Conservation (phyloP, 2,329 filamentous ascomycete species). For the Aureobasidium lini region DNA sequence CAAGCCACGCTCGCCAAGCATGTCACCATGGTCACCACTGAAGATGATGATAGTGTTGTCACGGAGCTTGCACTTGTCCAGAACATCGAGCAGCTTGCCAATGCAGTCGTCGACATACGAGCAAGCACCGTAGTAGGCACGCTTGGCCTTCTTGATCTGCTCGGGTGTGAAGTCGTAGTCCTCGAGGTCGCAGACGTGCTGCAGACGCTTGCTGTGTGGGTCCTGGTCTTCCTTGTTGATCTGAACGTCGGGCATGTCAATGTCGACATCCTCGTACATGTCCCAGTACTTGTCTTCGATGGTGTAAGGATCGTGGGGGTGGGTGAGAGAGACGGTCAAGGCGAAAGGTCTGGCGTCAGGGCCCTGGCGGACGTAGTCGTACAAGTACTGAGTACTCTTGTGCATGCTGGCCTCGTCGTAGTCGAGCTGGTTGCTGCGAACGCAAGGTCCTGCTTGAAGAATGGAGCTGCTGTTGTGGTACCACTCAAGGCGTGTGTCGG, state of each 20-base stretch:
- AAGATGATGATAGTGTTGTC: conserved; percentile 89
- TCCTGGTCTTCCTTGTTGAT: conserved; percentile 79
- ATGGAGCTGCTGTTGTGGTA: conserved; percentile 96
- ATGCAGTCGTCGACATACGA: conserved; percentile 93
- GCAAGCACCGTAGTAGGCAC: conserved; percentile 88
- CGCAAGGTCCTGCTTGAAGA: conserved; percentile 78
- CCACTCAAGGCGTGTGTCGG: conserved; percentile 78
- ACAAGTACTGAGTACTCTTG: conserved; percentile 80
- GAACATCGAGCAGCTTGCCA: conserved; percentile 67
- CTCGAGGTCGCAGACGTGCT: conserved; percentile 82
- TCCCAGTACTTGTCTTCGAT: conserved; percentile 95
- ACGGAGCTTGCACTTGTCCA: conserved; percentile 71
- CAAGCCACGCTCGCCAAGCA: conserved; percentile 84
- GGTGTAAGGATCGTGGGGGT: conserved; percentile 91
- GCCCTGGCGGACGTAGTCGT: conserved; percentile 80
- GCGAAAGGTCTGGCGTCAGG: conserved; percentile 70
- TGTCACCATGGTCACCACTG: conserved; percentile 89
- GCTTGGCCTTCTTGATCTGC: conserved; percentile 74
- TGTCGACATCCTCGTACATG: conserved; percentile 80
- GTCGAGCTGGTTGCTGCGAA: conserved; percentile 89
- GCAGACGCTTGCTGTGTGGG: conserved; percentile 74
- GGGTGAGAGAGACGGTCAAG: conserved; percentile 85
- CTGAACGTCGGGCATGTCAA: conserved; percentile 68
- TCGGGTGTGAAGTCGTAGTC: conserved; percentile 76
- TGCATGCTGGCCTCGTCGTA: conserved; percentile 97